Evolutionary conservation across 2,329 filamentous ascomycete genomes (phyloP).

Genomic region (Penicillium sp.): DNA sequence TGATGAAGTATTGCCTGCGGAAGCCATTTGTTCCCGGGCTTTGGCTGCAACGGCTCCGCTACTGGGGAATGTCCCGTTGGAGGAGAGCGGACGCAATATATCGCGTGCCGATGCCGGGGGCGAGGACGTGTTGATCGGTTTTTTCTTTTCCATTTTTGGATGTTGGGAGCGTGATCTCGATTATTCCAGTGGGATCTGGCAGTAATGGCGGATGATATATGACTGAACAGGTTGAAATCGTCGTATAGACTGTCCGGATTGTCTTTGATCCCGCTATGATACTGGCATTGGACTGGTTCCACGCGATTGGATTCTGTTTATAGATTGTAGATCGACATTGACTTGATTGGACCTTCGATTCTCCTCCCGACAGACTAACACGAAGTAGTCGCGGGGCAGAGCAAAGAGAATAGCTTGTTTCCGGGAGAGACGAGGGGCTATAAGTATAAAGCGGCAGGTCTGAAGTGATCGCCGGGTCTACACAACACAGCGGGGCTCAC

Average conservation of each 20-base stretch:
- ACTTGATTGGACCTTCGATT: too few species aligned
- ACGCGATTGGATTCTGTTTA: too few species aligned
- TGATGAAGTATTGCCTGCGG: conserved; percentile 1
- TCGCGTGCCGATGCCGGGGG: conserved; percentile 14
- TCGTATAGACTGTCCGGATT: too few species aligned
- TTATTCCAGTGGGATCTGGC: not conserved
- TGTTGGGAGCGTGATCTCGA: conserved; percentile 2
- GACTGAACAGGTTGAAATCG: not conserved
- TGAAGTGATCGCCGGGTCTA: conserved; percentile 1
- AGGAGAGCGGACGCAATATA: conserved; percentile 18
- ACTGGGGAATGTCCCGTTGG: conserved; percentile 13
- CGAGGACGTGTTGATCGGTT: conserved; percentile 1
- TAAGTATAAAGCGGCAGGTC: not conserved
- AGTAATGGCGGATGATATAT: not conserved
- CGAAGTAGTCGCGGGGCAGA: not conserved
- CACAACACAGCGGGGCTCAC: conserved; percentile 5
- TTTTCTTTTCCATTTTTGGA: conserved; percentile 14
- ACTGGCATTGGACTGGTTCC: too few species aligned
- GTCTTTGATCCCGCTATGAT: too few species aligned
- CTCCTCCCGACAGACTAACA: too few species aligned
- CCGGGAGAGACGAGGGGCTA: not conserved
- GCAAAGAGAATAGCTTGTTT: not conserved
- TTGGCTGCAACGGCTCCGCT: conserved; percentile 19
- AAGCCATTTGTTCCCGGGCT: conserved; percentile 13
- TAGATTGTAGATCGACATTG: too few species aligned